phyloP scores from a whole-genome alignment of 257 asterid species.

The Phtheirospermum japonicum region DNA sequence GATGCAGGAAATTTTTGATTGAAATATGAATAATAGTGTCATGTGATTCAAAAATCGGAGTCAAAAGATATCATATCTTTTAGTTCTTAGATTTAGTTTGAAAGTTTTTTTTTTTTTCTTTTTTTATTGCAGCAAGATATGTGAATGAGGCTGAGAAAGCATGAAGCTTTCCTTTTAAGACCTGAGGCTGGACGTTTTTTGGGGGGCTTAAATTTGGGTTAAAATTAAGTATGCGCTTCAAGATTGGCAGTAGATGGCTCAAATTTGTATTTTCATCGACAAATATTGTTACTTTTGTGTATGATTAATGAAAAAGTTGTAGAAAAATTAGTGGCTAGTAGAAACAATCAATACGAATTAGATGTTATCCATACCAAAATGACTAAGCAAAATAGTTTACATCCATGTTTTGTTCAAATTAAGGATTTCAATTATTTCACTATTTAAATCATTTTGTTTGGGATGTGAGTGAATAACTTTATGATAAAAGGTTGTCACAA shows the following conservation, averaged over 20 bases:
- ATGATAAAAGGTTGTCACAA: no score
- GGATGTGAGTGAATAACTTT: background rate
- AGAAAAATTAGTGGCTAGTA: no score
- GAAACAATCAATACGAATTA: background rate
- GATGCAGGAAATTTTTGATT: background rate
- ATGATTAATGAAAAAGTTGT: background rate
- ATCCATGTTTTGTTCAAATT: background rate
- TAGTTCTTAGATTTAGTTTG: slow-evolving; percentile 13
- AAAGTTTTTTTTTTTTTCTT: no score
- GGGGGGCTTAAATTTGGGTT: no score
- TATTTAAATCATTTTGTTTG: background rate
- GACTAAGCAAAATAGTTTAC: background rate
- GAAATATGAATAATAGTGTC: slow-evolving; percentile 11
- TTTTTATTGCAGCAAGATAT: no score
- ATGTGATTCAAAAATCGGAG: background rate
- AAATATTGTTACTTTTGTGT: background rate
- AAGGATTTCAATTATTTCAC: background rate
- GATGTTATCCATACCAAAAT: background rate
- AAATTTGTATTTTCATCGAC: background rate
- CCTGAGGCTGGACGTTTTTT: no score
- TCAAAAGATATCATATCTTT: background rate
- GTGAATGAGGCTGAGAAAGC: no score
- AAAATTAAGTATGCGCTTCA: background rate
- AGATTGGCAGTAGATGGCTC: background rate
- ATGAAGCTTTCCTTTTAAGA: no score